A percentile compares a stretch with the other conserved stretches of the same genome.
Evolutionary conservation across 768 basidiomycete genomes (phyloP).

Genomic region (Russula compacta): DNA sequence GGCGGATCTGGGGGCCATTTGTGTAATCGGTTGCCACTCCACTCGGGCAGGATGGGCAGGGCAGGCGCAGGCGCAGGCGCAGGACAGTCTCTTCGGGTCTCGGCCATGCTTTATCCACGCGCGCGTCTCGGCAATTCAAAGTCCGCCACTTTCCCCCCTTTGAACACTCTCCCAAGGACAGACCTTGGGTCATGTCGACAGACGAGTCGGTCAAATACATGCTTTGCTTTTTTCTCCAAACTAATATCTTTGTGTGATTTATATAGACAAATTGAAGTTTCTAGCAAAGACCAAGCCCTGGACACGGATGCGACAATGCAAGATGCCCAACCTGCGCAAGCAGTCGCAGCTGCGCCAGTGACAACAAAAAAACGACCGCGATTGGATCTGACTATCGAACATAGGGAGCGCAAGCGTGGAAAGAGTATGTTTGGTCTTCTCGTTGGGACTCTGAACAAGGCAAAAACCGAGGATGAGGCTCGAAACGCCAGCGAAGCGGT

Average conservation of each 20-base stretch:
- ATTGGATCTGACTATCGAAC: slow-evolving; percentile 50
- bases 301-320: slow-evolving; percentile 20
- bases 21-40: too few species aligned
- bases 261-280: background rate
- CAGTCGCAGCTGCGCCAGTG: slow-evolving; percentile 25
- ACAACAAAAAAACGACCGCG: slow-evolving; percentile 55
- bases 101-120: slow-evolving; percentile 3
- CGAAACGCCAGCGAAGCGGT: slow-evolving; percentile 81
- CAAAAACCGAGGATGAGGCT: slow-evolving; percentile 80
- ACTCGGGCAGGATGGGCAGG: too few species aligned
- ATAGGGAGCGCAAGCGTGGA: slow-evolving; percentile 69
- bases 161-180: slow-evolving; percentile 1
- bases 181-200: slow-evolving; percentile 13
- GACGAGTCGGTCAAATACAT: slow-evolving; percentile 18
- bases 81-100: too few species aligned
- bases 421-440: slow-evolving; percentile 84
- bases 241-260: background rate
- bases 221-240: background rate
- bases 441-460: slow-evolving; percentile 77
- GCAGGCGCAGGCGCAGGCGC: too few species aligned
- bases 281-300: slow-evolving; percentile 1
- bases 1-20: slow-evolving; percentile 15
- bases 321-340: slow-evolving; percentile 21
- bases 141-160: slow-evolving; percentile 10
- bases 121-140: slow-evolving; percentile 7